phyloP scores from a whole-genome alignment of 2,329 filamentous ascomycete genomes.

The Daldinia eschscholtzii region DNA sequence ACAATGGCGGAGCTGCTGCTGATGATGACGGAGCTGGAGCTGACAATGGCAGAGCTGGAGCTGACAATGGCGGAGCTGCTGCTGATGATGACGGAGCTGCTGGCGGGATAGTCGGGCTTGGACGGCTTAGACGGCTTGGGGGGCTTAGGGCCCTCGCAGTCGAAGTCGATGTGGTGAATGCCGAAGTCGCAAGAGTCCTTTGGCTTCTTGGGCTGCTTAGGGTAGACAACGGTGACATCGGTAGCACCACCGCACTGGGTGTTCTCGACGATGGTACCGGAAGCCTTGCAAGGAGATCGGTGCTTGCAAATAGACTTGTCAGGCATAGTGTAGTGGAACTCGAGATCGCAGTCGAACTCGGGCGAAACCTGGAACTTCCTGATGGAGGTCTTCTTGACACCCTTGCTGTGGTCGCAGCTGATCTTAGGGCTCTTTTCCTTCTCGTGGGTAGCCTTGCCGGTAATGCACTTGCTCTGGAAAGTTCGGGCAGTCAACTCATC shows the following conservation, averaged over 20 bases:
- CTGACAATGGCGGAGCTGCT: conserved; percentile 17
- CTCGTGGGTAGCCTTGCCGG: conserved; percentile 63
- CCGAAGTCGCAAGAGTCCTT: conserved; percentile 76
- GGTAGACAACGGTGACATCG: conserved; percentile 79
- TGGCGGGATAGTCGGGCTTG: conserved; percentile 19
- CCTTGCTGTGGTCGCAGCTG: conserved; percentile 59
- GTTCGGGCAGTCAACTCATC: conserved; percentile 66
- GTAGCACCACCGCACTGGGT: conserved; percentile 92
- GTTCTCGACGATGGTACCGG: conserved; percentile 81
- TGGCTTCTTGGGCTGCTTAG: conserved; percentile 68
- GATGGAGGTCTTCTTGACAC: conserved; percentile 77
- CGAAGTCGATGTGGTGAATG: conserved; percentile 80
- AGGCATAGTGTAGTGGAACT: conserved; percentile 89
- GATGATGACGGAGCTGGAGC: neutral
- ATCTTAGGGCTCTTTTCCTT: conserved; percentile 69
- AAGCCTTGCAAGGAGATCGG: conserved; percentile 73
- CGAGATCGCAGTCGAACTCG: conserved; percentile 81
- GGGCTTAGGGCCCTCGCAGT: conserved; percentile 66
- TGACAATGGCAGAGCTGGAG: neutral
- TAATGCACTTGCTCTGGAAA: conserved; percentile 71
- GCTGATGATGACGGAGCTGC: conserved; percentile 17
- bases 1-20: conserved; percentile 2
- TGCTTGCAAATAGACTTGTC: conserved; percentile 88
- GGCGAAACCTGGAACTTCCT: conserved; percentile 78
- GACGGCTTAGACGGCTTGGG: conserved; percentile 40